Percentiles rank a stretch among this genome's conserved stretches.
Evolutionary conservation across 2,329 filamentous ascomycete genomes (phyloP).

Genomic region (Chalara sp.): DNA sequence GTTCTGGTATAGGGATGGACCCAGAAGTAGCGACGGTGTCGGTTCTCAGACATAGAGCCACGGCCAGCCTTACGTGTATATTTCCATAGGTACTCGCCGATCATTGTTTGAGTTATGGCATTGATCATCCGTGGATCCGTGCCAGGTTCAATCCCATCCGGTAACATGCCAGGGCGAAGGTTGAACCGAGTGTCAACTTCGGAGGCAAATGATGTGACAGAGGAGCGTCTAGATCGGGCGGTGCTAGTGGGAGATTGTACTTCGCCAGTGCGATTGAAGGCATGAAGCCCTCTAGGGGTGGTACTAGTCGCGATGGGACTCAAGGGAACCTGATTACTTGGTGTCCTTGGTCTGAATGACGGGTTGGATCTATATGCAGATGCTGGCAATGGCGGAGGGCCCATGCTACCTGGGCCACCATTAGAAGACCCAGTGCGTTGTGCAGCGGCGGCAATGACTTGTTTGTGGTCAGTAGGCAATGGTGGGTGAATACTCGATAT

Average conservation of each 20-base stretch:
- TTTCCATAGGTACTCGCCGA: constrained; percentile 98
- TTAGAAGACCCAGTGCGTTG: constrained; percentile 50
- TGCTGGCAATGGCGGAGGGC: constrained; percentile 75
- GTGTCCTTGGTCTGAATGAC: constrained; percentile 51
- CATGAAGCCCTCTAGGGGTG: constrained; percentile 43
- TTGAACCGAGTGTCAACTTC: constrained; percentile 91
- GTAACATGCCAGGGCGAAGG: constrained; percentile 52
- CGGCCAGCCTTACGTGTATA: constrained; percentile 95
- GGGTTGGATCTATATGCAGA: constrained; percentile 48
- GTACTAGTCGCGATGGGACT: constrained; percentile 49
- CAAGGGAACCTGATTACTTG: constrained; percentile 40
- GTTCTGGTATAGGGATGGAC: constrained; percentile 96
- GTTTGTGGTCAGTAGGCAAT: constrained; percentile 73
- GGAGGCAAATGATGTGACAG: constrained; percentile 90
- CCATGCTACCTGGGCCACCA: constrained; percentile 53
- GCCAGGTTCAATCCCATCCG: constrained; percentile 56
- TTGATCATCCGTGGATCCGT: constrained; percentile 98
- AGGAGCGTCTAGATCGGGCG: constrained; percentile 62
- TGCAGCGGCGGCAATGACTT: constrained; percentile 73
- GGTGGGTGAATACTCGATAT: constrained; percentile 53
- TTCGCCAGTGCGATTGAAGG: constrained; percentile 38
- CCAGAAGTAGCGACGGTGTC: constrained; percentile 97
- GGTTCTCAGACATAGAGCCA: constrained; percentile 78
- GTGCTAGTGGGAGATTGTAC: constrained; percentile 39
- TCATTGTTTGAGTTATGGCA: constrained; percentile 99